A percentile compares a stretch with the other conserved stretches of the same genome.
phyloP scores from a whole-genome alignment of 2,329 filamentous ascomycete genomes.

The Alternaria triticimaculans region DNA sequence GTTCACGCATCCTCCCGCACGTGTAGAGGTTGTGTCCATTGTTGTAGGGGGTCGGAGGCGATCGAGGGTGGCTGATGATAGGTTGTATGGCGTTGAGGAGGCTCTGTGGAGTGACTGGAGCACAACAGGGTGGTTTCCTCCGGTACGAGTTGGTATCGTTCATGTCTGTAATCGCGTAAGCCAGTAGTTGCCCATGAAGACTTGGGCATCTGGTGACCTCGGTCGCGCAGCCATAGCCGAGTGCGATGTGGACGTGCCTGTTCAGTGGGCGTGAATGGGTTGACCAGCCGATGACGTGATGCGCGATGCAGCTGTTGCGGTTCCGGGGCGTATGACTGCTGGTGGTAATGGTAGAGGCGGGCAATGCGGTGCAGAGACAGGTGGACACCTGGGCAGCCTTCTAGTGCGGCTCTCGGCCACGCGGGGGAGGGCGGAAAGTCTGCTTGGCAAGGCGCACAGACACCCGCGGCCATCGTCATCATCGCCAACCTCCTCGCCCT shows the following conservation, averaged over 20 bases:
- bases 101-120: background rate
- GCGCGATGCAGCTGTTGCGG: background rate
- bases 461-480: background rate
- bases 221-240: background rate
- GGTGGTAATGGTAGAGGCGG: background rate
- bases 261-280: background rate
- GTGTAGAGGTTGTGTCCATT: background rate
- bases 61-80: background rate
- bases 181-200: background rate
- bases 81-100: background rate
- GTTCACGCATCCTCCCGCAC: background rate
- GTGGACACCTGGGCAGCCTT: background rate
- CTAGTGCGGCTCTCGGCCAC: background rate
- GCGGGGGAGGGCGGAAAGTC: background rate
- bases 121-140: background rate
- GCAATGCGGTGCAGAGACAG: background rate
- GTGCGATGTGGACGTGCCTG: background rate
- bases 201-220: background rate
- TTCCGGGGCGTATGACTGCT: background rate
- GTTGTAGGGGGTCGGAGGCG: background rate
- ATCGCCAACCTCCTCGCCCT: background rate
- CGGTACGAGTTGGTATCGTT: background rate
- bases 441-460: background rate
- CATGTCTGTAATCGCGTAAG: background rate
- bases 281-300: background rate